phyloP scores from a whole-genome alignment of 2,329 filamentous ascomycete genomes.

The Aspergillus nomiae region DNA sequence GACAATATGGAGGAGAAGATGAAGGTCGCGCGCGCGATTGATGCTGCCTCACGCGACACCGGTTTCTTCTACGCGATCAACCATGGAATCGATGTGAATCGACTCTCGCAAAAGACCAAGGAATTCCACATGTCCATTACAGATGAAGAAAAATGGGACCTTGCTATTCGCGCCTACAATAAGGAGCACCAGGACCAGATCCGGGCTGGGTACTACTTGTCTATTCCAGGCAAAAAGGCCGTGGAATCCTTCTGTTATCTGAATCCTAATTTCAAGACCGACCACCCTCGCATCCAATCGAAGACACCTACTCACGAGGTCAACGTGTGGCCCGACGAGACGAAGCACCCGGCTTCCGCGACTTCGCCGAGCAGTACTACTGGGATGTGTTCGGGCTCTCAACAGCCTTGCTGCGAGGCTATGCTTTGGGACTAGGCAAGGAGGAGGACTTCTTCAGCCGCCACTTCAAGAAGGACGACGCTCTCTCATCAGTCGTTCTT shows the following conservation, averaged over 20 bases:
- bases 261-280: neutral
- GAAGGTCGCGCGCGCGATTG: neutral
- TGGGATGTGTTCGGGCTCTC: neutral
- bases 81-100: neutral
- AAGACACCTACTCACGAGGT: neutral
- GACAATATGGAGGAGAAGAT: neutral
- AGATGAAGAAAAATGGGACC: neutral
- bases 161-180: neutral
- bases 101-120: neutral
- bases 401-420: neutral
- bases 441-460: neutral
- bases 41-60: neutral
- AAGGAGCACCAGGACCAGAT: neutral
- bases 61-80: neutral
- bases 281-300: neutral
- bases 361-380: neutral
- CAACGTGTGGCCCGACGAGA: neutral
- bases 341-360: neutral
- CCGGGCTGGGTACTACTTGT: neutral
- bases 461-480: neutral
- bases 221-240: neutral
- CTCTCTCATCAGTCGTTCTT: neutral
- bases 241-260: neutral
- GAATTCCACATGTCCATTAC: neutral
- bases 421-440: neutral